Base-by-base conservation (phyloP, 1,284 basidiomycete genomes). In the Sanghuangporus weigelae region DNA sequence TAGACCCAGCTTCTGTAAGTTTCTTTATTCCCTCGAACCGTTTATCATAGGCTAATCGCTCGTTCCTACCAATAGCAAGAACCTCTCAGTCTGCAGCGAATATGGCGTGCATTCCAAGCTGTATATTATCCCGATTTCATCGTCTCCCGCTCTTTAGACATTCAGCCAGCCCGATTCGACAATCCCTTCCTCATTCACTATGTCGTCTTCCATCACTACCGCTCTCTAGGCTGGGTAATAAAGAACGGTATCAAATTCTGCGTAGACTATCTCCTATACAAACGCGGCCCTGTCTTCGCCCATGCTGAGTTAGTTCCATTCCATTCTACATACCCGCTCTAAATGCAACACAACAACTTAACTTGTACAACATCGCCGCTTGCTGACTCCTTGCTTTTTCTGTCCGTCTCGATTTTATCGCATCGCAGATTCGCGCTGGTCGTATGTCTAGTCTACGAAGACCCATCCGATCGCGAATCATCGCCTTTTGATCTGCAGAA, bases 221-320 rank as follows among this genome's bases (percentile, higher is more conserved):
- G 96, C 21, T 95, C 95, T 1, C 82, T 99, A 4, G 97, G 97
- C n/a, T 99, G 97, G 97, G 92, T 98, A 16, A 89, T 98, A 66
- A 95, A 96, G 74, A 87, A 86, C 26, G 97, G 97, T 2, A 89
- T 97, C 78, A 99, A 99, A 76, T 99, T 99, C 75, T 98, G 95
- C 72, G 91, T 91, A 49, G 97, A 99, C 71, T 94, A 92, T 77
- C 81, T 99, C 14, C 78, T 99, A 38, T 99, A 99, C 76, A 96
- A 95, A 67, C 85, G 90, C 8, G 97, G 97, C 0, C 96, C 96
- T 0, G 94, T 97, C 0, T 98, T 98, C 73, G 82, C 89, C 2
- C 97, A 99, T 73, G 96, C 97, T 19, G 96, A 98, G 92, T 96
- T 71, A 72, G 89, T 79, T 42, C 58, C 57, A 39, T 48, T 39